Percentiles rank a stretch among this genome's conserved stretches.
phyloP scores from a whole-genome alignment of 768 basidiomycete genomes.

The Termitomyces sp. region DNA sequence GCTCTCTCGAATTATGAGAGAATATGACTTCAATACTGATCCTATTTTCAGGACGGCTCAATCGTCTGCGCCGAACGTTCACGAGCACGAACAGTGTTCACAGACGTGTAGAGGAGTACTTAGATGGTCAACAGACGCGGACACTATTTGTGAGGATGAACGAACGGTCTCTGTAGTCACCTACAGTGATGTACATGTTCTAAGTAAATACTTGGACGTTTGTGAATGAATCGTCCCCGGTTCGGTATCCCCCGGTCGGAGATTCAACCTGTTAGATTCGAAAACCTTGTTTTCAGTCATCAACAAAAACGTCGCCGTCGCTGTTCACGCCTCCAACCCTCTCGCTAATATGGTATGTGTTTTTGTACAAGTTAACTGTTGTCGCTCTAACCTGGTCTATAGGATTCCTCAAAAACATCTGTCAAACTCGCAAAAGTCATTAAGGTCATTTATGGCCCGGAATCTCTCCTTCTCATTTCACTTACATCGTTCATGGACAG shows the following conservation, averaged over 20 bases:
- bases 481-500: slow-evolving; percentile 35
- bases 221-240: too few species aligned
- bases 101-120: too few species aligned
- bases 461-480: not conserved
- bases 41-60: not conserved
- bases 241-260: slow-evolving; percentile 16
- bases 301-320: slow-evolving; percentile 17
- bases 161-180: too few species aligned
- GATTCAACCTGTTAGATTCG: slow-evolving; percentile 2
- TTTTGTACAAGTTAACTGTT: not conserved
- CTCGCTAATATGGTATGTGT: slow-evolving; percentile 29
- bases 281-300: slow-evolving; percentile 20
- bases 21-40: too few species aligned
- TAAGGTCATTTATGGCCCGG: slow-evolving; percentile 57
- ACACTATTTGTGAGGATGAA: too few species aligned
- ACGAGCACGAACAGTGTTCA: not conserved
- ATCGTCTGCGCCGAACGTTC: not conserved
- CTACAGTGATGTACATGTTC: too few species aligned
- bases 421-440: slow-evolving; percentile 98
- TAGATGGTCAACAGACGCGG: too few species aligned
- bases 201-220: too few species aligned
- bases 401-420: slow-evolving; percentile 87
- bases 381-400: not conserved
- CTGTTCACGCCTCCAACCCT: slow-evolving; percentile 3
- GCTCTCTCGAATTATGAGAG: too few species aligned